These are phyloP conservation scores for Hypomontagnella monticulosa DNA, from an alignment of 495 filamentous ascomycete genomes.

Conservation along the genomic window DNA sequence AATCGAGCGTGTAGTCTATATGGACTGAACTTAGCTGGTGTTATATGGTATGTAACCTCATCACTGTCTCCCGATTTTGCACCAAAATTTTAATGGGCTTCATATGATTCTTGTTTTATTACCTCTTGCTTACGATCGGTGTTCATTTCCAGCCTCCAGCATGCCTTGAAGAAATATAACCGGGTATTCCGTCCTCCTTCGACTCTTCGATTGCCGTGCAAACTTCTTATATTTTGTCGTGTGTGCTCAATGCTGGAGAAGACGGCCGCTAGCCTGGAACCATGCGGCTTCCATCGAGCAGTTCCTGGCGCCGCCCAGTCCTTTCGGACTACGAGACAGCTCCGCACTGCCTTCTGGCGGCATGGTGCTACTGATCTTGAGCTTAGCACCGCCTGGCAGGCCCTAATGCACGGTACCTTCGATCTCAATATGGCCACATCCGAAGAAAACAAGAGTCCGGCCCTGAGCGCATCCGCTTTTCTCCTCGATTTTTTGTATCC, in stretches of 20 bases:
- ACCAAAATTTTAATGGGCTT: background rate
- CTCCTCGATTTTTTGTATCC: conserved; percentile 75
- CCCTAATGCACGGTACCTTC: conserved; percentile 47
- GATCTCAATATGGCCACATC: conserved; percentile 20
- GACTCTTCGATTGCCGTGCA: conserved; percentile 5
- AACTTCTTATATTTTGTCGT: conserved; percentile 3
- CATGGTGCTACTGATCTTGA: conserved; percentile 69
- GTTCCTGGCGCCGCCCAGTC: conserved; percentile 65
- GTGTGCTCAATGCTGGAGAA: conserved; percentile 79
- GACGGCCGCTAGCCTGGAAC: conserved; percentile 78
- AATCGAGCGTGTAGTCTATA: background rate
- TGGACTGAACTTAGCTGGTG: background rate
- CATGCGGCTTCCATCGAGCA: conserved; percentile 73
- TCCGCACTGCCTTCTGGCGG: conserved; percentile 74
- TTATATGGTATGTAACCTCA: conserved; percentile 7
- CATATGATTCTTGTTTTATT: background rate
- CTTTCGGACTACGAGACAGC: conserved; percentile 65
- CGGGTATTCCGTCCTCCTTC: background rate
- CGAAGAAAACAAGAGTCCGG: conserved; percentile 31
- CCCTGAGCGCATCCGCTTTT: conserved; percentile 52
- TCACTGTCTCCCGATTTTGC: background rate
- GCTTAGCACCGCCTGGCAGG: conserved; percentile 58
- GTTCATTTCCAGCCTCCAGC: conserved; percentile 5
- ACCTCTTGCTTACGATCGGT: background rate
- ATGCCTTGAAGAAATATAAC: conserved; percentile 15